Evolutionary conservation across 2,329 filamentous ascomycete species (phyloP), one percentile per base, ranked within the genome.

Genomic region (Microsporum ferrugineum): DNA sequence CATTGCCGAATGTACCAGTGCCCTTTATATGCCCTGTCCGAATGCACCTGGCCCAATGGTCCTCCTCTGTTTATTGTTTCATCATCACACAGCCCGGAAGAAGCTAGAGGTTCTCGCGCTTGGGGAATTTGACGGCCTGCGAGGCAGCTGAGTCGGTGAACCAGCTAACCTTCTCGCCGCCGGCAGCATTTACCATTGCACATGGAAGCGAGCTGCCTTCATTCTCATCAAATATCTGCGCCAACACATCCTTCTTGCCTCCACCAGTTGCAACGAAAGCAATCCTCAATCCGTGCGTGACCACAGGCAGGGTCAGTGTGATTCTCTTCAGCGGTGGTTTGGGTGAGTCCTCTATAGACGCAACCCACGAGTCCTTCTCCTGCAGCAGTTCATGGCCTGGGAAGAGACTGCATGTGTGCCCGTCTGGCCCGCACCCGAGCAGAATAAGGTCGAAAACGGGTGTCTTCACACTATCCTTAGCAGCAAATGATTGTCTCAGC

Each of bases 341-440:
- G 58, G 94, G 94, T 49, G 90, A 95, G 78, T 97, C 89, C 70
- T 88, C 85, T 71, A 96, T 95, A 53, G 90, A 84, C 12, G 91
- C 87, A 49, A 97, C 90, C 94, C 94, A 99, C 60, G 92, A 90
- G 69, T 86, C 87, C 39, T 84, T 84, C 78, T 97, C 92, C 65
- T 91, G 85, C 66, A 97, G 82, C 60, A 97, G 82, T 62, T 87
- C 83, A 72, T 96, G 92, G 60, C 87, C 88, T 3, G 94, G 94
- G 80, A 99, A 99, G 59, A 99, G 80, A 68, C 88, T 94, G 85
- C 94, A 97, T 38, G 94, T 97, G 78, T 99, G 94, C 59, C 94
- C 94, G 74, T 97, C 94, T 12, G 94, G 92, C 0, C 94, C 94
- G 73, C 89, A 95, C 69, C 94, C 94, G 47, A 99, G 85, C 47